These are phyloP conservation scores for Erythrophleum ivorense DNA, from an alignment of 331 rosid species.

Conservation along the genomic window DNA sequence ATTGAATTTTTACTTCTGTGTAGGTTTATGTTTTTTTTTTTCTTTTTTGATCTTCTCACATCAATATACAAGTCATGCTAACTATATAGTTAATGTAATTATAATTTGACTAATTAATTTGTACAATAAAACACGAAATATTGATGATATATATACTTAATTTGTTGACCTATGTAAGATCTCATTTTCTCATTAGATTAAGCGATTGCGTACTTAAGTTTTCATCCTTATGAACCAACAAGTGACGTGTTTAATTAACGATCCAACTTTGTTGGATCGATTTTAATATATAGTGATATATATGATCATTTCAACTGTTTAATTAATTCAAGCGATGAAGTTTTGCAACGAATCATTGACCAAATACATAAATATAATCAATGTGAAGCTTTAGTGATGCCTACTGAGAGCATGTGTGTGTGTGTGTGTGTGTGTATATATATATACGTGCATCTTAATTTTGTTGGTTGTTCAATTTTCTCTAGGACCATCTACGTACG, in stretches of 20 bases:
- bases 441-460: slow-evolving; percentile 29
- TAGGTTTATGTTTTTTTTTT: no score
- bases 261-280: background rate
- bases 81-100: background rate
- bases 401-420: slow-evolving; percentile 13
- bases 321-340: slow-evolving; percentile 23
- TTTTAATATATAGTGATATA: slow-evolving; percentile 9
- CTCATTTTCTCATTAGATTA: background rate
- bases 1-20: no score
- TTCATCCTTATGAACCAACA: background rate
- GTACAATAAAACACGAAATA: background rate
- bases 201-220: background rate
- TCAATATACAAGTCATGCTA: no score
- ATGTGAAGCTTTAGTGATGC: background rate
- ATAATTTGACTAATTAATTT: background rate
- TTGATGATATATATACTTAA: background rate
- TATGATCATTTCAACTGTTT: slow-evolving; percentile 32
- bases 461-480: slow-evolving; percentile 39
- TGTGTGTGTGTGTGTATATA: no score
- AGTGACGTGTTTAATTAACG: slow-evolving; percentile 8
- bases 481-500: slow-evolving; percentile 30
- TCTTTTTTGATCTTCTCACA: no score
- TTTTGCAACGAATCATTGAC: slow-evolving; percentile 41
- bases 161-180: background rate
- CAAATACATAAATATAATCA: slow-evolving; percentile 18